Percentiles rank a stretch among this genome's conserved stretches.
phyloP scores from a whole-genome alignment of 2,329 filamentous ascomycete genomes.

The Fusarium irregulare region DNA sequence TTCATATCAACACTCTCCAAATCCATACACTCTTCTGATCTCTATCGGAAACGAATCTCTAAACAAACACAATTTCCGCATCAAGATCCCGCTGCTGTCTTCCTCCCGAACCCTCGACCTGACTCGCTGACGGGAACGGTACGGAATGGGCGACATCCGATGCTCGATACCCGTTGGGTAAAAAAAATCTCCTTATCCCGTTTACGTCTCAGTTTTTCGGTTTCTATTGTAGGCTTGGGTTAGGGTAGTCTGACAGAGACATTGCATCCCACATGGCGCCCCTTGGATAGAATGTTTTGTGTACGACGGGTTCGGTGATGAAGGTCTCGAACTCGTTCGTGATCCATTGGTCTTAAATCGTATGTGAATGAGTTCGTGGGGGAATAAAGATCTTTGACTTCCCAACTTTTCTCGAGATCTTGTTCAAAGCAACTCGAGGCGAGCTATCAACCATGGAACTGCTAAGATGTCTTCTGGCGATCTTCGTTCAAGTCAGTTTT shows the following conservation, averaged over 20 bases:
- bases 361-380: background rate
- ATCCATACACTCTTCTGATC: background rate
- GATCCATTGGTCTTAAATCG: background rate
- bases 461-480: constrained; percentile 2
- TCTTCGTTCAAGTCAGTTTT: constrained; percentile 4
- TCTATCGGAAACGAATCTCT: constrained; percentile 1
- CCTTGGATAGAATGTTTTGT: constrained; percentile 4
- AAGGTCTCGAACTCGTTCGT: constrained; percentile 19
- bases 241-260: constrained; percentile 36
- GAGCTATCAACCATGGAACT: constrained; percentile 21
- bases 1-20: background rate
- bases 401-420: background rate
- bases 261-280: constrained; percentile 24
- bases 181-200: background rate
- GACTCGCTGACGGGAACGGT: constrained; percentile 14
- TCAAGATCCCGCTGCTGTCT: constrained; percentile 25
- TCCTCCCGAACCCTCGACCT: constrained; percentile 21
- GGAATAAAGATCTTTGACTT: constrained; percentile 14
- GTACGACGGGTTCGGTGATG: constrained; percentile 21
- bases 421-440: background rate
- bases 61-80: constrained; percentile 20
- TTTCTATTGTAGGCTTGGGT: background rate
- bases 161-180: constrained; percentile 1
- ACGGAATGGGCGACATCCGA: constrained; percentile 8
- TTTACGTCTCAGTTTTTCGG: background rate